Evolutionary conservation across 345 rosid species (phyloP).

Genomic region (Syzygium grande): DNA sequence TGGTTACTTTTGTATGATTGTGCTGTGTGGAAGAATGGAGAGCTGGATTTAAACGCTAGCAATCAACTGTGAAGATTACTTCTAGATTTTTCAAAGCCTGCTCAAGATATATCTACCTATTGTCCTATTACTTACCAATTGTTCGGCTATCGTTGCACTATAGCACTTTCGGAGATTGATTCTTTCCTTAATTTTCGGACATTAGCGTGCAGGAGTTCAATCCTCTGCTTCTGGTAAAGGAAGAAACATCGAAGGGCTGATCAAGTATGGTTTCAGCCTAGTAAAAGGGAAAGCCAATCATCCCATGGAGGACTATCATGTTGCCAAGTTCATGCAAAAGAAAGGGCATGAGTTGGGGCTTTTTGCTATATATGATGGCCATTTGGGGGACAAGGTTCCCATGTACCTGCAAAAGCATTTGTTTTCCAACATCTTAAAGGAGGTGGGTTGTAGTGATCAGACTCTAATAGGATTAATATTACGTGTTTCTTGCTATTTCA

Average conservation of each 20-base stretch:
- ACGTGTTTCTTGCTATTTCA: background rate
- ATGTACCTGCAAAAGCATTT: conserved; percentile 60
- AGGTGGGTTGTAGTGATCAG: conserved; percentile 11
- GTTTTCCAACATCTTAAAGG: conserved; percentile 53
- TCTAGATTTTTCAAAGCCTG: background rate
- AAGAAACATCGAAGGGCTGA: conserved; percentile 31
- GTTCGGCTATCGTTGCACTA: background rate
- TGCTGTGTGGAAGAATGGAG: background rate
- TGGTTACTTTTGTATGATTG: background rate
- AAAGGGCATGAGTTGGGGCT: conserved; percentile 53
- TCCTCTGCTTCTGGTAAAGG: conserved; percentile 63
- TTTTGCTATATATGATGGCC: conserved; percentile 70
- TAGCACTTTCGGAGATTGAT: background rate
- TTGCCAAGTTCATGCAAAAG: conserved; percentile 42
- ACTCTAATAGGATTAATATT: background rate
- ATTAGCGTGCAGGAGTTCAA: conserved; percentile 28
- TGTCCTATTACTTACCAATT: background rate
- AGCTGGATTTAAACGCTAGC: background rate
- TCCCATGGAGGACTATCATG: conserved; percentile 78
- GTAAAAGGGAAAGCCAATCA: conserved; percentile 73
- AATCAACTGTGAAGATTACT: background rate
- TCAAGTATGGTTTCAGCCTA: conserved; percentile 54
- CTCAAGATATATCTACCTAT: background rate
- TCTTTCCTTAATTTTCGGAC: background rate
- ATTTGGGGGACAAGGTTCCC: conserved; percentile 65